Conservation (phyloP, 2,329 filamentous ascomycete genomes). For the Trichoderma atrobrunneum region DNA sequence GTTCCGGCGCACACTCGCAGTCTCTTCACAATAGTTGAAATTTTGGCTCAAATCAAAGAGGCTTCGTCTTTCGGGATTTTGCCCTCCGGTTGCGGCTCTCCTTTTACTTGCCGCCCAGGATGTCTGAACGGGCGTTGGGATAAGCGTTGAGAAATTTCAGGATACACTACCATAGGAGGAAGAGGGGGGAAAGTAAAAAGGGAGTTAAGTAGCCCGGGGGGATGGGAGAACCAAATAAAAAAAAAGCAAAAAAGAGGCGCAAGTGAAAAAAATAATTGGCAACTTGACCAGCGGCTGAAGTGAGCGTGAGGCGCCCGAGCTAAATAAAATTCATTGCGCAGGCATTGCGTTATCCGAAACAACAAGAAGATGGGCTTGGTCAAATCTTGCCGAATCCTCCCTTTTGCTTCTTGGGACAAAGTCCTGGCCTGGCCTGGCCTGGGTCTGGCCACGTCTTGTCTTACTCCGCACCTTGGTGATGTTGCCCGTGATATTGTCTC, state of each 20-base stretch:
- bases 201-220: not conserved
- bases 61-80: not conserved
- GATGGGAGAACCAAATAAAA: not conserved
- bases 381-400: not conserved
- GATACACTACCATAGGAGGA: not conserved
- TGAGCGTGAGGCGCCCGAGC: conserved; percentile 8
- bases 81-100: not conserved
- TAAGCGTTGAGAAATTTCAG: not conserved
- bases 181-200: not conserved
- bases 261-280: not conserved
- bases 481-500: conserved; percentile 1
- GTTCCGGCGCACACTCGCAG: not conserved
- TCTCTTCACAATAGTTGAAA: not conserved
- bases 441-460: not conserved
- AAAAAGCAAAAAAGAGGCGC: not conserved
- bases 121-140: too few species aligned
- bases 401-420: not conserved
- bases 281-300: conserved; percentile 11
- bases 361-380: not conserved
- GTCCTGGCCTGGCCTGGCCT: not conserved
- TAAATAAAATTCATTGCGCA: not conserved
- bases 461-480: conserved; percentile 3
- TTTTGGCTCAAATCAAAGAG: too few species aligned
- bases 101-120: not conserved
- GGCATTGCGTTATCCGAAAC: not conserved